These are phyloP conservation scores for Scheffersomyces ergatensis DNA, from an alignment of 805 yeast species.

Conservation along the genomic window DNA sequence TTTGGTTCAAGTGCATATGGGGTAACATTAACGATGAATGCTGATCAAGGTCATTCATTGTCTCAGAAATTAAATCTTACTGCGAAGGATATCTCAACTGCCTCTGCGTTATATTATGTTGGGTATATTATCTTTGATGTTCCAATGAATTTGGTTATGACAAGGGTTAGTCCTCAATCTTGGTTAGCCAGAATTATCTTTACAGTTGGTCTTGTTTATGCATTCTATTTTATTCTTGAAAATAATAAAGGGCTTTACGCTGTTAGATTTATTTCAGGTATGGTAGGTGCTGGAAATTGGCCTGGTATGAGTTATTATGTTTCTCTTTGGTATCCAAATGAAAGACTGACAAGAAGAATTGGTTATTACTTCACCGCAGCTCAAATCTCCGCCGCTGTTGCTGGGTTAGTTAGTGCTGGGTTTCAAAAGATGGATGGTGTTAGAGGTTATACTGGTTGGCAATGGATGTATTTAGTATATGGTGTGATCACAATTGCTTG, in stretches of 20 bases:
- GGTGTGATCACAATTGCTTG: constrained; percentile 66
- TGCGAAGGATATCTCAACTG: constrained; percentile 62
- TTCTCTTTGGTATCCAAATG: constrained; percentile 81
- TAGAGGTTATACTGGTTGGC: constrained; percentile 76
- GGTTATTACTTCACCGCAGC: constrained; percentile 93
- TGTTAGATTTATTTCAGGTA: constrained; percentile 66
- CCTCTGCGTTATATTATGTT: constrained; percentile 78
- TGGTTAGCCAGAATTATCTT: constrained; percentile 81
- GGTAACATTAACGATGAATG: constrained; percentile 76
- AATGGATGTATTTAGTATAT: constrained; percentile 79
- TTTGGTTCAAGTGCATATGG: constrained; percentile 80
- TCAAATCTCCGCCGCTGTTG: constrained; percentile 85
- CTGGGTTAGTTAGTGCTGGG: constrained; percentile 84
- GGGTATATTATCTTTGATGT: constrained; percentile 83
- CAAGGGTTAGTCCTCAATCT: constrained; percentile 76
- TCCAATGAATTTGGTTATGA: constrained; percentile 85
- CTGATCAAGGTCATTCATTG: constrained; percentile 58
- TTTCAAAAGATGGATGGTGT: constrained; percentile 78
- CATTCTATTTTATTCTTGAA: constrained; percentile 66
- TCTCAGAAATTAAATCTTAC: constrained; percentile 48
- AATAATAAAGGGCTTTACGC: constrained; percentile 64
- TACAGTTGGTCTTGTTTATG: constrained; percentile 72
- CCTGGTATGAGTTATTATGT: constrained; percentile 86
- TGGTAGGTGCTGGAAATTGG: constrained; percentile 86
- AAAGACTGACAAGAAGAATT: constrained; percentile 71